Evolutionary conservation across 352 stramenopile genomes (phyloP).

Genomic region (Pythium coloratum): DNA sequence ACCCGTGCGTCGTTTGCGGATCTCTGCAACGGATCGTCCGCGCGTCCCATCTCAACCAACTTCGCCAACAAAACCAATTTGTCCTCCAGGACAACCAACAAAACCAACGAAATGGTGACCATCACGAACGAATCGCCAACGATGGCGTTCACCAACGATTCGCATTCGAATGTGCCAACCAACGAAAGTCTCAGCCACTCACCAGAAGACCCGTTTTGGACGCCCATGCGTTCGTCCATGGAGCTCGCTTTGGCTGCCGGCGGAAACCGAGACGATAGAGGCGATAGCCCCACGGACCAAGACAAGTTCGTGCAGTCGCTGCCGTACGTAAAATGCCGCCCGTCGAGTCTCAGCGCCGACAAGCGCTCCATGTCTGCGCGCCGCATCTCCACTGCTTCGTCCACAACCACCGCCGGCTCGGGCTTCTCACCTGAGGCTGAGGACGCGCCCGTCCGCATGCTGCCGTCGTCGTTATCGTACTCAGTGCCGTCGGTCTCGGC

Average conservation of each 20-base stretch:
- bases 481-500: constrained; percentile 61
- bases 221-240: constrained; percentile 1
- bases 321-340: constrained; percentile 65
- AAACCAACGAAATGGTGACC: neutral
- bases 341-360: constrained; percentile 32
- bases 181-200: constrained; percentile 4
- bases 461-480: constrained; percentile 66
- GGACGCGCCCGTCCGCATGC: constrained; percentile 30
- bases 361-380: constrained; percentile 35
- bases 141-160: constrained; percentile 7
- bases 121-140: neutral
- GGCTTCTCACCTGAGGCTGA: constrained; percentile 34
- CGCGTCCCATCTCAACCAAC: neutral
- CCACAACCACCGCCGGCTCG: constrained; percentile 37
- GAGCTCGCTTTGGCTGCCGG: constrained; percentile 2
- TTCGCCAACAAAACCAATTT: neutral
- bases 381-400: constrained; percentile 48
- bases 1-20: neutral
- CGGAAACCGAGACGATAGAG: neutral
- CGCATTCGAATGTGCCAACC: constrained; percentile 3
- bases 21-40: neutral
- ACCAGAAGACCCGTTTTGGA: constrained; percentile 4
- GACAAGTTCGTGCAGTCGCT: constrained; percentile 55
- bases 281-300: neutral
- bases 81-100: neutral